Evolutionary conservation across 768 basidiomycete genomes (phyloP), one percentile per base, ranked within the genome.

Genomic region (Leccinum sublutescens): DNA sequence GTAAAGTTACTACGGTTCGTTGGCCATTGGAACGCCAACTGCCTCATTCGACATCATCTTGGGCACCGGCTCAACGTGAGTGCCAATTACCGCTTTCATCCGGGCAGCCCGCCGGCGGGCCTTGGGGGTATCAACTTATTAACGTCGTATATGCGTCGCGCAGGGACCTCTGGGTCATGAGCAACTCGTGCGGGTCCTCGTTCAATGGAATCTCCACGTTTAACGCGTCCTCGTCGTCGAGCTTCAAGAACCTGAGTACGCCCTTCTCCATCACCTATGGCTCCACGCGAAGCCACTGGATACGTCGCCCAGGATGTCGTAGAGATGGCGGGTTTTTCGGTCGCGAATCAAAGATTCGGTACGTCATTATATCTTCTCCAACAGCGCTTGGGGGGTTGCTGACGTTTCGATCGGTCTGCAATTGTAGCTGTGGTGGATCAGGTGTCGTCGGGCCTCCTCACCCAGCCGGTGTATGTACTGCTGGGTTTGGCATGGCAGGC

Each of bases 141-240:
- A 47, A 47, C 11, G 21, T 9, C 2, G 47, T 48, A 2, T 25
- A 4, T 48, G 47, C 12, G 19, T 48, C 83, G 2, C 5, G 12
- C 34, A 74, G 71, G 65, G 85, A 85, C 62, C 70, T 85, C 50
- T 85, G 85, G 85, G 64, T 85, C 27, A 78, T 75, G 3, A 70
- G 61, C 5, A 60, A 57, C n/a, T 61, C 67, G 4, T 80, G 79
- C 62, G 65, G 65, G 25, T 62, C 65, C 1, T 57, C 67, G 0
- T 74, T 76, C 17, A 66, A 62, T 0, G 74, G 71, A 45, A 63
- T 76, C 21, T 29, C 66, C 2, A 68, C 59, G 4, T 78, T 75
- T 62, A 62, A 76, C 59, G 60, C 73, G 19, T 54, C 71, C 5
- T 66, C 78, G 1, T 79, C 76, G 3, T 73, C 74, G 0, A 66